Evolutionary conservation across 1,284 basidiomycete genomes (phyloP).

Genomic region (Malassezia dermatis): DNA sequence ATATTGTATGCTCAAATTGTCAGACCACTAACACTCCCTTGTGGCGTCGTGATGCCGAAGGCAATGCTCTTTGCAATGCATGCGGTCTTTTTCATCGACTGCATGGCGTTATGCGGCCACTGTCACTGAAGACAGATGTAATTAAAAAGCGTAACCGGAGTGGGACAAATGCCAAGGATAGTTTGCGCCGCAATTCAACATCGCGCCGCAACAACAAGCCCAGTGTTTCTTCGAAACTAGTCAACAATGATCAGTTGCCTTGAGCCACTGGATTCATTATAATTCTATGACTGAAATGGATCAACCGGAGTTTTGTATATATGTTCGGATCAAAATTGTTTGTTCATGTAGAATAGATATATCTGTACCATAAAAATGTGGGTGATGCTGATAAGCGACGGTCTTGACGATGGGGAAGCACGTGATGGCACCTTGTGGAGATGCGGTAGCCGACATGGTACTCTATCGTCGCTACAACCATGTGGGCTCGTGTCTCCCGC

Average conservation of each 20-base stretch:
- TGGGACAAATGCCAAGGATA: neutral
- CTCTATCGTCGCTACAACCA: neutral
- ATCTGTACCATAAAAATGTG: neutral
- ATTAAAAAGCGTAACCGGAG: constrained; percentile 71
- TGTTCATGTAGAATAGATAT: neutral
- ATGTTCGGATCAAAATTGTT: neutral
- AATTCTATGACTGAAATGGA: too few relatives aligned
- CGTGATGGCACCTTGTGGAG: neutral
- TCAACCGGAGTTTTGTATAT: neutral
- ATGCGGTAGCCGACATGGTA: neutral
- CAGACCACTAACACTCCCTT: constrained; percentile 88
- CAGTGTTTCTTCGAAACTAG: neutral
- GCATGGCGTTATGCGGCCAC: constrained; percentile 81
- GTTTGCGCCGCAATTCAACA: neutral
- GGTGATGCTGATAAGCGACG: too few relatives aligned
- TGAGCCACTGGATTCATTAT: neutral
- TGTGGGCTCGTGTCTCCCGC: neutral
- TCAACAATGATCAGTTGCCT: neutral
- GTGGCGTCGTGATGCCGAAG: constrained; percentile 88
- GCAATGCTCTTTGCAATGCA: constrained; percentile 66
- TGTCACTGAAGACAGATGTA: constrained; percentile 89
- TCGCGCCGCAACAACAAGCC: neutral
- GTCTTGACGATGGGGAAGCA: neutral
- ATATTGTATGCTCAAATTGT: constrained; percentile 81
- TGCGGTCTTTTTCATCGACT: constrained; percentile 61